Evolutionary conservation across 2,329 filamentous ascomycete species (phyloP), one percentile per base, ranked within the genome.

Genomic region (Trichoderma arundinaceum): DNA sequence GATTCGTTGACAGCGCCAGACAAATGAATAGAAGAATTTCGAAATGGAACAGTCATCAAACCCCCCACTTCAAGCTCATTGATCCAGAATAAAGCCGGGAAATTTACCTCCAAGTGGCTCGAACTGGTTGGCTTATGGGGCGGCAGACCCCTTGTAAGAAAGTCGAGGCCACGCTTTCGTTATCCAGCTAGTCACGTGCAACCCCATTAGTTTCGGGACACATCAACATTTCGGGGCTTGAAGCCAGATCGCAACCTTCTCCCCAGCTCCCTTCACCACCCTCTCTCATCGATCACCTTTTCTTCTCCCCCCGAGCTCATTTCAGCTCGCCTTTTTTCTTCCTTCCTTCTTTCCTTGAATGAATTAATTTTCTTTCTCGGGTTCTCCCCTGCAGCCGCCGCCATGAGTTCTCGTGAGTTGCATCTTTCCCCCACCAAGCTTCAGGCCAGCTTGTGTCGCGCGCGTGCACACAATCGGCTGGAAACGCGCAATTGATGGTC

Each of bases 341-440:
- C 71, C 32, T 73, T 74, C 73, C 70, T 73, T 74, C 72, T 72
- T 70, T 69, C 68, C 69, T 75, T 78, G 78, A 76, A 77, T 79
- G 78, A 78, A 74, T 73, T 76, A 75, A 72, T 76, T 75, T 76
- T 77, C 73, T 73, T 75, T 73, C 74, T 75, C 33, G 75, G 74
- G 73, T 74, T 73, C 72, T 75, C 73, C 66, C 66, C 73, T 66
- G 72, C 76, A 68, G 72, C 71, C 75, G 77, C 77, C 81, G 83
- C 72, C 76, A 84, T 84, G 82, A 84, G 82, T 82, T 84, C 82
- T 75, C 78, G 82, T 84, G 80, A 84, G 82, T 84, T 51, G 44
- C 57, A 49, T 51, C 56, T 53, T 65, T 57, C 54, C 63, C 69
- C 56, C 43, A 53, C 59, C 49, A 35, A 48, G 54, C 52, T 49